phyloP scores from a whole-genome alignment of 148 eudicot species.

The Chenopodium formosanum region DNA sequence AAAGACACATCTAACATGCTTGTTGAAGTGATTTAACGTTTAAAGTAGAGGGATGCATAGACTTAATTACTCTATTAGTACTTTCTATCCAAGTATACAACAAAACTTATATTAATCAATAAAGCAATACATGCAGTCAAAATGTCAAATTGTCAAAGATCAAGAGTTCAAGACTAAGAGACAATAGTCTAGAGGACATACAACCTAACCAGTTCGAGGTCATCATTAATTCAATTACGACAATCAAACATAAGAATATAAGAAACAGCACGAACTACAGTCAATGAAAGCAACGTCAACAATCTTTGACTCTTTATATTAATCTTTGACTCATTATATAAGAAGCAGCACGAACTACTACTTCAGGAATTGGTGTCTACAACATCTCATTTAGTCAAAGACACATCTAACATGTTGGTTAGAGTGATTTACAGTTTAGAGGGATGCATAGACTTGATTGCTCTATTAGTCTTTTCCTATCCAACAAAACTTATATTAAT shows the following conservation, averaged over 20 bases:
- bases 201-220: neutral
- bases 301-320: no score
- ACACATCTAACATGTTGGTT: neutral
- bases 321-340: no score
- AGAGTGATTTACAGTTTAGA: neutral
- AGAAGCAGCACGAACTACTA: no score
- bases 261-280: neutral
- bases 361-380: neutral
- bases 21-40: no score
- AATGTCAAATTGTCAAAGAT: neutral
- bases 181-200: neutral
- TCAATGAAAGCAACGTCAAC: no score
- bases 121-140: neutral
- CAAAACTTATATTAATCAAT: no score
- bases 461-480: neutral
- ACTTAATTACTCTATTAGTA: neutral
- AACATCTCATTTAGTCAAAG: no score
- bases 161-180: neutral
- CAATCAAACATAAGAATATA: neutral
- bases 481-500: neutral
- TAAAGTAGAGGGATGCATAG: neutral
- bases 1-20: no score
- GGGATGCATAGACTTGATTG: neutral
- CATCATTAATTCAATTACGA: neutral
- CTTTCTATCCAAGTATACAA: neutral